Evolutionary conservation across 208 protist species (phyloP).

Genomic region (Eutreptiella sp.): DNA sequence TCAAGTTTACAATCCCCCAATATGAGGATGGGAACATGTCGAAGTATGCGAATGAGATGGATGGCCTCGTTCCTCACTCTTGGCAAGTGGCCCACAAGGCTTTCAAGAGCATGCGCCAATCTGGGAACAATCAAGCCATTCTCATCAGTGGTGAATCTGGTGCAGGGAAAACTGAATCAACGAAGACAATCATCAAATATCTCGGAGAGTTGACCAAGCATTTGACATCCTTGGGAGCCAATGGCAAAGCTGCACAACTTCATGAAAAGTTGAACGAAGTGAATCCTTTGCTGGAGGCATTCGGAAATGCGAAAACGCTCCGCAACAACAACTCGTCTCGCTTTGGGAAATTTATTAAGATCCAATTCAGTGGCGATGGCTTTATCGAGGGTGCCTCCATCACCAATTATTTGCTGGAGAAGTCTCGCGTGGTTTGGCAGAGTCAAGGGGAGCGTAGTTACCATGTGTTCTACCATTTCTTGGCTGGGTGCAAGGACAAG

Average conservation of each 20-base stretch:
- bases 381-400: constrained; percentile 40
- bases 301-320: constrained; percentile 64
- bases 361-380: constrained; percentile 39
- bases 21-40: constrained; percentile 12
- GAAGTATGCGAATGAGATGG: neutral
- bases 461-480: constrained; percentile 64
- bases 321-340: constrained; percentile 56
- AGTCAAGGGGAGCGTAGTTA: constrained; percentile 60
- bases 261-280: constrained; percentile 45
- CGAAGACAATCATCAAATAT: constrained; percentile 46
- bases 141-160: constrained; percentile 55
- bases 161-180: constrained; percentile 62
- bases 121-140: constrained; percentile 36
- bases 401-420: constrained; percentile 52
- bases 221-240: too few relatives aligned
- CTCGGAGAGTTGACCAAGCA: constrained; percentile 30
- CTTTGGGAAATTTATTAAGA: constrained; percentile 50
- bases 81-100: constrained; percentile 2
- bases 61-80: neutral
- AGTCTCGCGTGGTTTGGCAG: constrained; percentile 41
- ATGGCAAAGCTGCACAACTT: constrained; percentile 31
- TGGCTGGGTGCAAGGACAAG: constrained; percentile 29
- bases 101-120: constrained; percentile 13
- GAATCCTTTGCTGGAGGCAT: constrained; percentile 63
- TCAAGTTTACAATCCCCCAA: constrained; percentile 13